Conservation (phyloP, 805 yeast species). For the Wickerhamiella parazyma region DNA sequence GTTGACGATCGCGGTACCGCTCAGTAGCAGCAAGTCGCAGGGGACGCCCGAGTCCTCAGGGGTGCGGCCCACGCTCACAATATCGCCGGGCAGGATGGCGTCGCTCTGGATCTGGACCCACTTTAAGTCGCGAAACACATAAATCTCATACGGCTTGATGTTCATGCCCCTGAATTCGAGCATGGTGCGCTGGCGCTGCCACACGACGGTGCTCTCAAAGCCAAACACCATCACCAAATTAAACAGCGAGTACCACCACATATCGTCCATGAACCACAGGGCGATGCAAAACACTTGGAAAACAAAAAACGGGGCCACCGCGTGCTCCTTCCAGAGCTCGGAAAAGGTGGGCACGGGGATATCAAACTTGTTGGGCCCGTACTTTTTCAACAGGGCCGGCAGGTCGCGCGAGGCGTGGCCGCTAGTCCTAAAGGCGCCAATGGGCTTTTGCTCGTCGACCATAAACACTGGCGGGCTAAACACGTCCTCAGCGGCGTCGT, state of each 20-base stretch:
- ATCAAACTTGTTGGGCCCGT: conserved; percentile 80
- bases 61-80: conserved; percentile 73
- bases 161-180: conserved; percentile 95
- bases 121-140: conserved; percentile 51
- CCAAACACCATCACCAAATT: conserved; percentile 83
- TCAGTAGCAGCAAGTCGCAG: conserved; percentile 75
- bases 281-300: conserved; percentile 94
- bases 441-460: conserved; percentile 40
- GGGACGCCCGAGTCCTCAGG: conserved; percentile 86
- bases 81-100: conserved; percentile 78
- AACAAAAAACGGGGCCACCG: conserved; percentile 94
- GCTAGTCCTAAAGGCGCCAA: conserved; percentile 43
- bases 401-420: conserved; percentile 33
- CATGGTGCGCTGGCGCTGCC: conserved; percentile 90
- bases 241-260: conserved; percentile 90
- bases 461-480: conserved; percentile 74
- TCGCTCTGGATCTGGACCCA: conserved; percentile 65
- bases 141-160: conserved; percentile 73
- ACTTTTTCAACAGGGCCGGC: conserved; percentile 37
- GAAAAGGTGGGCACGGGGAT: conserved; percentile 87
- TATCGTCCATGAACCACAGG: conserved; percentile 90
- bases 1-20: conserved; percentile 89
- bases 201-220: conserved; percentile 88
- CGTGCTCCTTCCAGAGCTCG: conserved; percentile 91
- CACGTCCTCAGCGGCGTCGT: conserved; percentile 35